Evolutionary conservation across 371 early-diverging fungal genomes (phyloP).

Genomic region (Mucor indicus): DNA sequence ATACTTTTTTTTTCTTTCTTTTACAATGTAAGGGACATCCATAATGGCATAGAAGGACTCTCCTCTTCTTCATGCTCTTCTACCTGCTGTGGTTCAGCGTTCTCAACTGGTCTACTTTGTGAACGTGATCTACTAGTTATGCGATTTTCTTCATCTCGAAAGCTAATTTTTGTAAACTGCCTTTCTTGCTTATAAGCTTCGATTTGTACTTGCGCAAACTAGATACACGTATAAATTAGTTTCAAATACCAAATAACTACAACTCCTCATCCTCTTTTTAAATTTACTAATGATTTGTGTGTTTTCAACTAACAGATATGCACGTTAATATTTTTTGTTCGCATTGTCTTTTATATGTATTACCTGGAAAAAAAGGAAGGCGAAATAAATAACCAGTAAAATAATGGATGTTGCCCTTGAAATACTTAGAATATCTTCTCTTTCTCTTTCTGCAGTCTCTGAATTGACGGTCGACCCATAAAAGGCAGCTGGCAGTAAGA

Average conservation of each 20-base stretch:
- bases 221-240: not conserved
- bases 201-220: conserved; percentile 22
- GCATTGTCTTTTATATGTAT: no score
- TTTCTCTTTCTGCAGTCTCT: conserved; percentile 18
- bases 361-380: conserved; percentile 74
- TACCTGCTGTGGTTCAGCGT: not conserved
- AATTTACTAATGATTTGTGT: conserved; percentile 55
- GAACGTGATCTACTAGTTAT: no score
- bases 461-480: conserved; percentile 31
- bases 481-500: conserved; percentile 82
- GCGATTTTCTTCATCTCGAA: not conserved
- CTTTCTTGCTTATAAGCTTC: conserved; percentile 17
- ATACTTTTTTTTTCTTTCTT: no score
- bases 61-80: conserved; percentile 58
- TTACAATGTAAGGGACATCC: conserved; percentile 46
- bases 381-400: conserved; percentile 68
- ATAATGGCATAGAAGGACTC: conserved; percentile 45
- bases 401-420: conserved; percentile 71
- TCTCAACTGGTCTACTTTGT: not conserved
- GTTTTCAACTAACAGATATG: conserved; percentile 59
- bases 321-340: no score
- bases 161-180: conserved; percentile 2
- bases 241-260: no score
- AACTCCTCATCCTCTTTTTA: no score
- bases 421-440: conserved; percentile 50